Percentiles rank a stretch among this genome's conserved stretches.
Evolutionary conservation across 345 rosid species (phyloP).

Genomic region (Abelmoschus esculentus): DNA sequence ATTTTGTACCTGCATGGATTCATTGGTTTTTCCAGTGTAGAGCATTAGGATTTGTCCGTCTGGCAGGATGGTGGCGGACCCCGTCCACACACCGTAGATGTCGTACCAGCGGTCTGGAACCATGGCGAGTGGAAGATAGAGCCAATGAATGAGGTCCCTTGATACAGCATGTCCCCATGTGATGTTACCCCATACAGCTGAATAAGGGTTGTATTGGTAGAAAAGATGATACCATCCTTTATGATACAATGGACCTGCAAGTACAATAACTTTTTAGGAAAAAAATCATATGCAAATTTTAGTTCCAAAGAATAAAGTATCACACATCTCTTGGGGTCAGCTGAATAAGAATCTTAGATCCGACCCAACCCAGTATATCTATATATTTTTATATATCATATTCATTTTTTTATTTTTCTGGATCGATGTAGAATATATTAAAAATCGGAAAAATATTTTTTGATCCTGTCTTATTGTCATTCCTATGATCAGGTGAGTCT

Average conservation of each 20-base stretch:
- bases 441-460: no score
- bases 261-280: background rate
- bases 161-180: slow-evolving; percentile 97
- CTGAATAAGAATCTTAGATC: no score
- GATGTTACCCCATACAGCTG: slow-evolving; percentile 91
- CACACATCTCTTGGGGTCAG: no score
- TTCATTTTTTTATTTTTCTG: no score
- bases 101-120: slow-evolving; percentile 73
- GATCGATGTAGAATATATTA: no score
- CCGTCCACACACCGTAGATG: slow-evolving; percentile 79
- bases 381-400: no score
- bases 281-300: no score
- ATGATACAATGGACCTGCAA: slow-evolving; percentile 70
- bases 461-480: no score
- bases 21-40: slow-evolving; percentile 66
- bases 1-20: slow-evolving; percentile 68
- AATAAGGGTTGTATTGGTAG: slow-evolving; percentile 86
- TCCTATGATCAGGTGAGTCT: no score
- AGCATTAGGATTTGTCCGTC: slow-evolving; percentile 68
- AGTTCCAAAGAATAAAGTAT: no score
- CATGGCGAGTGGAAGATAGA: slow-evolving; percentile 73
- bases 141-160: slow-evolving; percentile 83
- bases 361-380: no score
- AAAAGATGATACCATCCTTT: slow-evolving; percentile 89
- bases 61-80: slow-evolving; percentile 73